phyloP scores from a whole-genome alignment of 306 rosid genomes.

The Benincasa hispida region DNA sequence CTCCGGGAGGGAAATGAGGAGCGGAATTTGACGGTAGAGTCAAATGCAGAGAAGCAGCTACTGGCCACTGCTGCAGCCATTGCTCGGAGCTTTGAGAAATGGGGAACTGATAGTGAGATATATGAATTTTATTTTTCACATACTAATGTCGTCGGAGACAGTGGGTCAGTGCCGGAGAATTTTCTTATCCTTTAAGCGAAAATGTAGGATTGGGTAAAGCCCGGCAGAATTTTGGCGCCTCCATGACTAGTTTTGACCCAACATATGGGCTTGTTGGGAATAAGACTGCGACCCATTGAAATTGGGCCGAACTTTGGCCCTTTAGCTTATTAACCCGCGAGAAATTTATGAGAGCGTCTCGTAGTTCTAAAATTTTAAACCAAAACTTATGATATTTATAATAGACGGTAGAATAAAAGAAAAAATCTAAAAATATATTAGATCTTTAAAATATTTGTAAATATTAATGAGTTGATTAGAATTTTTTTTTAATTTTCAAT shows the following conservation, averaged over 20 bases:
- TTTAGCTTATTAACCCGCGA: neutral
- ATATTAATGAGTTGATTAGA: too few relatives aligned
- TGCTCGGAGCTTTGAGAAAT: conserved; percentile 1
- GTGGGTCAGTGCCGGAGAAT: neutral
- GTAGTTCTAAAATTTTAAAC: too few relatives aligned
- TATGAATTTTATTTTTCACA: neutral
- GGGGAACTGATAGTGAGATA: neutral
- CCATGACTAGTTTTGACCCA: neutral
- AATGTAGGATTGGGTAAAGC: neutral
- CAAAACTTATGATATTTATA: too few relatives aligned
- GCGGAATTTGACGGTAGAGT: conserved; percentile 38
- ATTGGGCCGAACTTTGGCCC: neutral
- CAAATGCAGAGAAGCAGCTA: conserved; percentile 38
- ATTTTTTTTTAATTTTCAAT: too few relatives aligned
- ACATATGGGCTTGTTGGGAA: neutral
- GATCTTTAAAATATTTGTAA: too few relatives aligned
- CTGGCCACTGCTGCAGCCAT: conserved; percentile 65
- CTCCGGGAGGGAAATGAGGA: conserved; percentile 24
- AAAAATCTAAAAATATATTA: too few relatives aligned
- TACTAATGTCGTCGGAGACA: neutral
- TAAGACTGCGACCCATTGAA: neutral
- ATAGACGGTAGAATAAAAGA: too few relatives aligned
- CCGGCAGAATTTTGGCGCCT: conserved; percentile 20
- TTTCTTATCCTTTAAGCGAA: conserved; percentile 3
- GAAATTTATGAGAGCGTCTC: too few relatives aligned